A percentile compares a stretch with the other conserved stretches of the same genome.
These are phyloP conservation scores for Millerozyma miso DNA, from an alignment of 805 yeast genomes.

Conservation along the genomic window DNA sequence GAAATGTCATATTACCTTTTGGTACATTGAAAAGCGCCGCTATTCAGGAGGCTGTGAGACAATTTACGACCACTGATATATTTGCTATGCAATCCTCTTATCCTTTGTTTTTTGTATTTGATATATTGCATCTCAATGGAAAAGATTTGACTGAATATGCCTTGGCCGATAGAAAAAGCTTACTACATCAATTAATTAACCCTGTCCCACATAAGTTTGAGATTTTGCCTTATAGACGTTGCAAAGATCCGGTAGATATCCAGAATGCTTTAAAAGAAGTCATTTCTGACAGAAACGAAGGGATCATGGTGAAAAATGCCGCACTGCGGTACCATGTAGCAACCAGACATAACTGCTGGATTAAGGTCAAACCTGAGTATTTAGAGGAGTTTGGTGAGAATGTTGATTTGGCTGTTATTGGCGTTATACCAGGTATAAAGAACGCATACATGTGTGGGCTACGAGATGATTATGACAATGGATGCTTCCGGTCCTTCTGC, in stretches of 20 bases:
- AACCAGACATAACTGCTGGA: slow-evolving; percentile 66
- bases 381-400: slow-evolving; percentile 82
- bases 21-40: slow-evolving; percentile 77
- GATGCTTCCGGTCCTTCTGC: slow-evolving; percentile 62
- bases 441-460: slow-evolving; percentile 73
- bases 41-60: slow-evolving; percentile 43
- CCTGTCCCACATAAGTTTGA: slow-evolving; percentile 50
- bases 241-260: slow-evolving; percentile 49
- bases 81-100: slow-evolving; percentile 30
- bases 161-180: slow-evolving; percentile 51
- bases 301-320: slow-evolving; percentile 70
- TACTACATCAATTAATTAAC: slow-evolving; percentile 42
- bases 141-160: slow-evolving; percentile 51
- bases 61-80: slow-evolving; percentile 33
- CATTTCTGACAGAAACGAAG: slow-evolving; percentile 68
- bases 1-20: slow-evolving; percentile 62
- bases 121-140: slow-evolving; percentile 68
- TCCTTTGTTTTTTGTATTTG: slow-evolving; percentile 68
- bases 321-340: slow-evolving; percentile 56
- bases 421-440: slow-evolving; percentile 70
- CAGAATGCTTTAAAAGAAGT: slow-evolving; percentile 52
- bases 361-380: slow-evolving; percentile 89
- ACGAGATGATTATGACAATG: slow-evolving; percentile 37
- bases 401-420: slow-evolving; percentile 74
- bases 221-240: slow-evolving; percentile 37